Evolutionary conservation across 2,329 filamentous ascomycete genomes (phyloP).

Genomic region (Pseudofabraea citricarpa): DNA sequence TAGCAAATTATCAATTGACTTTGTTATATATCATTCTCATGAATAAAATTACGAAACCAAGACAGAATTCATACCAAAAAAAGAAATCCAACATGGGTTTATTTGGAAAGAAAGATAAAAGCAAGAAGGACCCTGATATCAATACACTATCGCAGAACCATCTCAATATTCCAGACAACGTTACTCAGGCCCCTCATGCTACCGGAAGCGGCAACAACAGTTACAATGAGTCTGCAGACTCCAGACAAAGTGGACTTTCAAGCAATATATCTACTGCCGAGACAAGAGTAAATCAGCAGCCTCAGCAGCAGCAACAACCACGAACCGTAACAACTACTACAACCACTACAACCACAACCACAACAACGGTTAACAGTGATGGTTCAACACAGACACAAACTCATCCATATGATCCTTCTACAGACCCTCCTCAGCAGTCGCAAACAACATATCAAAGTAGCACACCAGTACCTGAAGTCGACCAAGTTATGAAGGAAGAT

Average conservation of each 20-base stretch:
- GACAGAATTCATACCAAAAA: too few species aligned
- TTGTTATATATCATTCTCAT: background rate
- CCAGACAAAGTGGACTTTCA: conserved; percentile 16
- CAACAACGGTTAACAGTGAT: conserved; percentile 18
- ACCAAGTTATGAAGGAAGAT: background rate
- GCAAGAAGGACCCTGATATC: background rate
- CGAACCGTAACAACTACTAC: conserved; percentile 15
- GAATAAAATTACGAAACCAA: background rate
- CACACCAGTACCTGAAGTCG: background rate
- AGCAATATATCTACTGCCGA: conserved; percentile 9
- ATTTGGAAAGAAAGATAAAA: conserved; percentile 1
- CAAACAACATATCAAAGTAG: conserved; percentile 12
- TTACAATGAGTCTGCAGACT: conserved; percentile 17
- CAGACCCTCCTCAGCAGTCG: conserved; percentile 18
- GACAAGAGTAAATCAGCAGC: conserved; percentile 7
- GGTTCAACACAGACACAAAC: conserved; percentile 17
- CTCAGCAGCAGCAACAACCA: conserved; percentile 8
- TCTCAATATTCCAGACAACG: background rate
- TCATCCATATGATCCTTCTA: conserved; percentile 19
- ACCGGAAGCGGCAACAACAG: conserved; percentile 11
- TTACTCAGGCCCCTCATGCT: background rate
- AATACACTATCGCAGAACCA: conserved; percentile 1
- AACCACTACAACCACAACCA: conserved; percentile 22
- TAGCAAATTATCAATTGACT: background rate
- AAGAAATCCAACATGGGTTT: conserved; percentile 1